These are phyloP conservation scores for Salvia sclarea DNA, from an alignment of 305 asterid genomes.

Conservation along the genomic window DNA sequence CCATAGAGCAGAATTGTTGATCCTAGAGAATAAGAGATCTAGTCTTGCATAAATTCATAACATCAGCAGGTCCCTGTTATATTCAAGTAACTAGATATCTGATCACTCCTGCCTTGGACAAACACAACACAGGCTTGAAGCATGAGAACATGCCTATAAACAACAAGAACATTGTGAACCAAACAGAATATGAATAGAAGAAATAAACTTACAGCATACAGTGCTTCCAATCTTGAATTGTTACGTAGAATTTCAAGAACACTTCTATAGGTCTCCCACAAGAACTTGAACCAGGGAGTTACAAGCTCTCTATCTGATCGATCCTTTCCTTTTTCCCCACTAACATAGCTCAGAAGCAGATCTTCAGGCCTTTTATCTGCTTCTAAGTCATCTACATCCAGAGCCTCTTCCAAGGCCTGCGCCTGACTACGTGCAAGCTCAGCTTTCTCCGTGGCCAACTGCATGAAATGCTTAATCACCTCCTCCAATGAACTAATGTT, in stretches of 20 bases:
- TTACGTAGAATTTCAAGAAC: conserved; percentile 86
- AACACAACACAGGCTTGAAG: not conserved
- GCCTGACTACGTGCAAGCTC: conserved; percentile 89
- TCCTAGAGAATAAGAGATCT: too few species aligned
- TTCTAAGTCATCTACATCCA: conserved; percentile 92
- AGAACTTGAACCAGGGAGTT: conserved; percentile 98
- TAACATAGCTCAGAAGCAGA: conserved; percentile 92
- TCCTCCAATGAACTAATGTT: conserved; percentile 89
- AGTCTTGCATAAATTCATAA: too few species aligned
- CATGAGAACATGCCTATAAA: not conserved
- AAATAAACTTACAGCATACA: conserved; percentile 70
- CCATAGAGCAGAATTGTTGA: too few species aligned
- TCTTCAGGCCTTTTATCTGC: conserved; percentile 98
- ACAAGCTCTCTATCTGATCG: conserved; percentile 96
- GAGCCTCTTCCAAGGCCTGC: conserved; percentile 85
- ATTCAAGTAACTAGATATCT: not conserved
- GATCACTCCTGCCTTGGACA: not conserved
- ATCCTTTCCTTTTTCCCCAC: conserved; percentile 98
- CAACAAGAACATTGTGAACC: not conserved
- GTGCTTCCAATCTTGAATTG: conserved; percentile 86
- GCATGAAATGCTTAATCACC: conserved; percentile 97
- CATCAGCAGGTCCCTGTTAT: not conserved
- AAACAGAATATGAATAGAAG: not conserved
- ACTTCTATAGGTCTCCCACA: conserved; percentile 98
- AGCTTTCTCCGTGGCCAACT: conserved; percentile 88